phyloP scores from a whole-genome alignment of 83 land plant species.

The Diphasiastrum complanatum region DNA sequence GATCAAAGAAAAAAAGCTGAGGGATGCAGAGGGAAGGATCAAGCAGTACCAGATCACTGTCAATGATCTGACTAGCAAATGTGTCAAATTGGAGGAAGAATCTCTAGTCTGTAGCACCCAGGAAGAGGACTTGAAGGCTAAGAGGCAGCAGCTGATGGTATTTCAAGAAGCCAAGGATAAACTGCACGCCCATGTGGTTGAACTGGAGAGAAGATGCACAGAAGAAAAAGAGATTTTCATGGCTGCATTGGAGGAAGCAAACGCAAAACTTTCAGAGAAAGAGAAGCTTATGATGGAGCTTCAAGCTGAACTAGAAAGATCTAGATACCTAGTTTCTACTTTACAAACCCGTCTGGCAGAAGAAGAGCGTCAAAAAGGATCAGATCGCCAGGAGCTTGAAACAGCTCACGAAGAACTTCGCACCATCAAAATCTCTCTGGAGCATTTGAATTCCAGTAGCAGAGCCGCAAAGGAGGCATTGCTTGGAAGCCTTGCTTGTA shows the following conservation, averaged over 20 bases:
- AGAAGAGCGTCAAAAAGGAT: neutral
- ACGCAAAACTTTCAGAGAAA: slow-evolving; percentile 1
- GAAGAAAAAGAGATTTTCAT: neutral
- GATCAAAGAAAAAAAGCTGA: no score
- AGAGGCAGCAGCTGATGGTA: neutral
- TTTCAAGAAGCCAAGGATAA: neutral
- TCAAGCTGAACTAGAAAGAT: slow-evolving; percentile 2
- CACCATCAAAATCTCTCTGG: no score
- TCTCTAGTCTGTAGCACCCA: neutral
- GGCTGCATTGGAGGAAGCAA: neutral
- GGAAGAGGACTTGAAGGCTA: neutral
- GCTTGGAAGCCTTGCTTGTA: no score
- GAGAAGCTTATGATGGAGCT: slow-evolving; percentile 4
- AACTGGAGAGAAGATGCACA: neutral
- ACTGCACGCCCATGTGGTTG: neutral
- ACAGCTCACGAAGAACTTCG: no score
- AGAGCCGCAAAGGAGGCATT: no score
- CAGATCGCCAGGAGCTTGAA: no score
- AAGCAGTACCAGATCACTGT: no score
- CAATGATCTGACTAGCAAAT: neutral
- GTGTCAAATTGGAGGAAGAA: neutral
- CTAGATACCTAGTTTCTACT: neutral
- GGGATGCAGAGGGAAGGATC: no score
- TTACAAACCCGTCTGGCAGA: neutral
- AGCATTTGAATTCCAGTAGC: no score